phyloP scores from a whole-genome alignment of 768 basidiomycete genomes.

The Naganishia antarctica region DNA sequence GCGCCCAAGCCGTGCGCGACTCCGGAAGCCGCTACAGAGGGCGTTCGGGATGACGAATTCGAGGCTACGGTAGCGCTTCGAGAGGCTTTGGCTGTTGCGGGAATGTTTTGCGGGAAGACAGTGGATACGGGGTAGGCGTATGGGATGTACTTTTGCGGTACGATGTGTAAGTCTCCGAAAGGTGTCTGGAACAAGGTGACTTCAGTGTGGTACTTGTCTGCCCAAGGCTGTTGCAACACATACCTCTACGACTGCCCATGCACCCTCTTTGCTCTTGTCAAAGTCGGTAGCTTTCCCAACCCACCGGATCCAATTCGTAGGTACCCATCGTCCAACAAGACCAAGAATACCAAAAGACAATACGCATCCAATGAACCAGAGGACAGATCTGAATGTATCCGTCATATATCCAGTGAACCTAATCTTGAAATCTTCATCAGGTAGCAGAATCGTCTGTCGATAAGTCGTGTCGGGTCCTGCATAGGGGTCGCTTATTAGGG shows the following conservation, averaged over 20 bases:
- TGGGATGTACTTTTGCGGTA: slow-evolving; percentile 62
- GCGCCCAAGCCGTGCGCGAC: slow-evolving; percentile 33
- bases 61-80: slow-evolving; percentile 20
- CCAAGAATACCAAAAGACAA: slow-evolving; percentile 67
- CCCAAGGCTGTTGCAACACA: slow-evolving; percentile 36
- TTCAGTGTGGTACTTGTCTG: too few species aligned
- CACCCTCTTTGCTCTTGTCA: slow-evolving; percentile 61
- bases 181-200: slow-evolving; percentile 68
- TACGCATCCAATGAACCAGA: slow-evolving; percentile 70
- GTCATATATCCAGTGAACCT: slow-evolving; percentile 81
- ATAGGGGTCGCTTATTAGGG: slow-evolving; percentile 28
- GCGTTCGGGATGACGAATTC: slow-evolving; percentile 21
- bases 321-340: slow-evolving; percentile 89
- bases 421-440: slow-evolving; percentile 83
- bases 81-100: slow-evolving; percentile 1
- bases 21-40: slow-evolving; percentile 19
- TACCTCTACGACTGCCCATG: slow-evolving; percentile 75
- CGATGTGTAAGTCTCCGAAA: slow-evolving; percentile 72
- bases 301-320: slow-evolving; percentile 82
- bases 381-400: slow-evolving; percentile 58
- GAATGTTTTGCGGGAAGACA: slow-evolving; percentile 59
- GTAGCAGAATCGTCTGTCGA: slow-evolving; percentile 74
- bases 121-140: slow-evolving; percentile 77
- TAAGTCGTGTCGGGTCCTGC: slow-evolving; percentile 12
- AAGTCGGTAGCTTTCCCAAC: slow-evolving; percentile 80